Base-by-base conservation (phyloP, 2,329 filamentous ascomycete species). In the Chaetomium sp. region DNA sequence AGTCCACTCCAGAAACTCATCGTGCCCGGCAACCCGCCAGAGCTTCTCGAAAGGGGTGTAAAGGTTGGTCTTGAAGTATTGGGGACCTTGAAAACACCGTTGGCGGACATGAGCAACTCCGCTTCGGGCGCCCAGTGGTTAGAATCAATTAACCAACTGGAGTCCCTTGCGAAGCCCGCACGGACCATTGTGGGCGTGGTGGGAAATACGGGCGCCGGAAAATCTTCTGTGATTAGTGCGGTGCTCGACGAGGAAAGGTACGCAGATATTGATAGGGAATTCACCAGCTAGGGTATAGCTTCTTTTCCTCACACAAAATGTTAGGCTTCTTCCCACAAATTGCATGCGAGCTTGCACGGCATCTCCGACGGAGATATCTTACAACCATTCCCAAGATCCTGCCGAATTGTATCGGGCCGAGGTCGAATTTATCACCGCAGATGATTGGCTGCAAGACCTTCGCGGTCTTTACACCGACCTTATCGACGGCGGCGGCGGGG, bases 291-390 rank as follows among this genome's bases (percentile, higher is more conserved):
- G 9, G 37, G 4, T 14, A 6, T 35, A 6, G 32, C n/a, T 81
- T 34, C 34, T 33, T 34, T 6, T 27, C 5, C 11, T 38, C 34
- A 55, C 46, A 44, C 12, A n/a, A 6, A n/a, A 11, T 40, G 27
- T 33, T 6, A 10, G 74, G 76, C 59, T 72, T 2, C 54, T 70
- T 3, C 70, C 68, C 0, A 71, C 70, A 2, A 69, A 65, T 47
- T 82, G 81, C 65, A 81, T 84, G 77, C 70, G 79, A 49, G 81
- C 81, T 2, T 85, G 80, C 56, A 85, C 82, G 0, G 80, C 81
- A 0, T 80, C 81, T 0, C 75, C 82, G 0, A 85, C 80, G 0
- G 80, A 85, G 61, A 74, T 86, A 2, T 78, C 76, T 0, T 84
- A 75, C 66, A 85, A 84, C 50, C 37, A 74, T 44, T 74, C 69